Base-by-base conservation (phyloP, 345 rosid species). In the Zanthoxylum bungeanum region DNA sequence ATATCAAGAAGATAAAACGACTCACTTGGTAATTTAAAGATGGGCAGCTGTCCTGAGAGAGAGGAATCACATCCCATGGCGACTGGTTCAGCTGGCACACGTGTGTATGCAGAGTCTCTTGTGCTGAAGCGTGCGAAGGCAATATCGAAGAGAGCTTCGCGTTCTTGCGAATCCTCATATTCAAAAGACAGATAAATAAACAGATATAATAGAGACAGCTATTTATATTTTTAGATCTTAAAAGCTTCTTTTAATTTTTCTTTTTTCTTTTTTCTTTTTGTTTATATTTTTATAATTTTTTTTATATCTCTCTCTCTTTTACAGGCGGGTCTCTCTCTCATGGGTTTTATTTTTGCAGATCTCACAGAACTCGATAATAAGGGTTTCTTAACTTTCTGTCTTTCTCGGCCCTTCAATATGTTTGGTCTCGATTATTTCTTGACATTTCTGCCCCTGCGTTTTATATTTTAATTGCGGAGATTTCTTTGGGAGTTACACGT, bases 91-190 rank as follows among this genome's bases (percentile, higher is more conserved):
- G 86, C 76, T 78, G 86, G 80, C 98, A 93, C 22, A 80, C 85
- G 81, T 91, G 88, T n/a, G 93, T 69, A 60, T 82, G 83, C 52
- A 72, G 75, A 19, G 56, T 64, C 57, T 82, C 81, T 44, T 81
- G 71, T 9, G 82, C 71, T 25, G 89, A 81, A 68, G 86, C 82
- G 67, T 73, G 73, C 71, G 82, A 69, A 76, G 70, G 69, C 62
- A 77, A 62, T 78, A 79, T 52, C 74, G 91, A 73, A 17, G 90
- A 77, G 60, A 83, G 82, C 79, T 87, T 86, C 39, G 83, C 85
- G 93, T 93, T 86, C 89, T 93, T 93, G 47, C 98, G 86, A 82
- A 93, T 93, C 97, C 97, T 89, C 98, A 93, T 92, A 37, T 73
- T 62, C 27, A 16, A 19, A n/a, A 31, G 8, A 30, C n/a, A 5